A percentile compares a stretch with the other conserved stretches of the same genome.
Evolutionary conservation across 257 asterid genomes (phyloP).

Genomic region (Osmanthus fragrans): DNA sequence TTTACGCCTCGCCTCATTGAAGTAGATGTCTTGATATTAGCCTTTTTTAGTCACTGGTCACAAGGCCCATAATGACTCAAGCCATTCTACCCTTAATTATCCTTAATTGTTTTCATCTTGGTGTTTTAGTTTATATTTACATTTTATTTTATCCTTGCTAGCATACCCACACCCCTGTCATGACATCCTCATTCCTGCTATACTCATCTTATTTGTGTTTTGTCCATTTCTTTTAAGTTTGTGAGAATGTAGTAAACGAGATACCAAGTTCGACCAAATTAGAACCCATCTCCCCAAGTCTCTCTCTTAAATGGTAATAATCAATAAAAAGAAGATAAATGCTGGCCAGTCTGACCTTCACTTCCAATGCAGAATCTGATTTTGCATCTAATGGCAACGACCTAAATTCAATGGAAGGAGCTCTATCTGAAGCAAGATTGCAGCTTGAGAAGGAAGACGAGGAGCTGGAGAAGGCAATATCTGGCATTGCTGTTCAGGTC

Average conservation of each 20-base stretch:
- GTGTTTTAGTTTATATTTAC: not conserved
- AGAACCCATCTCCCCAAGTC: not conserved
- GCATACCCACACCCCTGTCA: not conserved
- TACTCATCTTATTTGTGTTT: not conserved
- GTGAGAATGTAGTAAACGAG: not conserved
- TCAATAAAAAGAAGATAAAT: no score
- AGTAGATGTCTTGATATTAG: no score
- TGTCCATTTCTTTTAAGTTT: not conserved
- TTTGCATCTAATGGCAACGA: constrained; percentile 35
- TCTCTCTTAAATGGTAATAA: no score
- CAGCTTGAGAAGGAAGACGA: constrained; percentile 74
- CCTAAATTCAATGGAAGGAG: constrained; percentile 36
- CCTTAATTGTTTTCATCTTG: not conserved
- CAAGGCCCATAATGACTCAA: not conserved
- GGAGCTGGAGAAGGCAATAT: constrained; percentile 66
- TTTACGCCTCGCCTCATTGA: no score
- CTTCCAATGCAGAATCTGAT: constrained; percentile 39
- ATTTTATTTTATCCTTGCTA: not conserved
- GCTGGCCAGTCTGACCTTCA: not conserved
- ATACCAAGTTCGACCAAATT: not conserved
- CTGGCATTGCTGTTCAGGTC: constrained; percentile 72
- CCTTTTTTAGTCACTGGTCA: not conserved
- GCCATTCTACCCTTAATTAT: not conserved
- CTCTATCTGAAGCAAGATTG: constrained; percentile 46
- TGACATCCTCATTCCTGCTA: not conserved